phyloP scores from a whole-genome alignment of 768 basidiomycete species.

The Russula olivacea region DNA sequence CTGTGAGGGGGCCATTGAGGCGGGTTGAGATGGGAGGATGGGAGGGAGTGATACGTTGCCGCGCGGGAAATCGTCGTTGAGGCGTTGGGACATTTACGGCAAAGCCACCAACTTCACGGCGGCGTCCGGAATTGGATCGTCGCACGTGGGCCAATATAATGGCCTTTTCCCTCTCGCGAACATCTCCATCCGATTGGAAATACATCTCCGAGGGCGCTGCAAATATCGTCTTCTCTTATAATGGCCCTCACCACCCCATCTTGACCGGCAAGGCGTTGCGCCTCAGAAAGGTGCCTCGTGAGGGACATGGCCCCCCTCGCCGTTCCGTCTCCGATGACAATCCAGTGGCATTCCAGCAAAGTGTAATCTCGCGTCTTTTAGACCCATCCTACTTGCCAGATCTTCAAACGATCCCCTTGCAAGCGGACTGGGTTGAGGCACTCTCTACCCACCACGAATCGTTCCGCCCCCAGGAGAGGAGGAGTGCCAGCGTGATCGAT shows the following conservation, averaged over 20 bases:
- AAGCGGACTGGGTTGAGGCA: constrained; percentile 52
- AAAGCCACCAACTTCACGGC: constrained; percentile 11
- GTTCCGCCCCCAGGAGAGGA: constrained; percentile 53
- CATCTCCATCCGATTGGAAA: constrained; percentile 54
- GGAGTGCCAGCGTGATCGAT: constrained; percentile 55
- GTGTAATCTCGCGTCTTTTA: constrained; percentile 61
- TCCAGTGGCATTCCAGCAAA: constrained; percentile 52
- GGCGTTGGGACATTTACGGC: constrained; percentile 11
- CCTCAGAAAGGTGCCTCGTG: constrained; percentile 52
- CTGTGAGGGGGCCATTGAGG: constrained; percentile 70
- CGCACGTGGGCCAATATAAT: not conserved
- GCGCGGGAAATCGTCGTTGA: constrained; percentile 21
- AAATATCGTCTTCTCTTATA: constrained; percentile 81
- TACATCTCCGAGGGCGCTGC: constrained; percentile 94
- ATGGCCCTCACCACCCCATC: constrained; percentile 44
- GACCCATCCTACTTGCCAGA: constrained; percentile 53
- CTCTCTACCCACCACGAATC: constrained; percentile 44
- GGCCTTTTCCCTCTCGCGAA: constrained; percentile 23
- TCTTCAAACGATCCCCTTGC: constrained; percentile 43
- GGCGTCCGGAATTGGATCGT: constrained; percentile 1
- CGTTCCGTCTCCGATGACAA: constrained; percentile 32
- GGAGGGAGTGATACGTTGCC: constrained; percentile 10
- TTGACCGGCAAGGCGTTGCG: constrained; percentile 69
- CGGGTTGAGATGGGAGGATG: constrained; percentile 8
- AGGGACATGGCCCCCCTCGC: not conserved